A percentile compares a stretch with the other conserved stretches of the same genome.
Conservation (phyloP, 768 basidiomycete genomes). For the Russula earlei region DNA sequence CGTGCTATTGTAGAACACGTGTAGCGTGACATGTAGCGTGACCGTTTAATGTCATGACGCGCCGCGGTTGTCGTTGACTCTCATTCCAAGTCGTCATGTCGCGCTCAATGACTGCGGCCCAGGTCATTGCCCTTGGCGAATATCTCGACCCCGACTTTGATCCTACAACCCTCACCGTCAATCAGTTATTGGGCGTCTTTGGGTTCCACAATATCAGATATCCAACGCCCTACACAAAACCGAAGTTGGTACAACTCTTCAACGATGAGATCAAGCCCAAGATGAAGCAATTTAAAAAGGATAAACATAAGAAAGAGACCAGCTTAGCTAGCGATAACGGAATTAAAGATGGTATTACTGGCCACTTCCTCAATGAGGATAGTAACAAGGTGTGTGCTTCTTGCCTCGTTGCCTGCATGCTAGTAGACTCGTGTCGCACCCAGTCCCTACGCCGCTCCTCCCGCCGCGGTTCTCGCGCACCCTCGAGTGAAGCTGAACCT, state of each 20-base stretch:
- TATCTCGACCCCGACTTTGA: slow-evolving; percentile 78
- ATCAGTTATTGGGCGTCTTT: slow-evolving; percentile 73
- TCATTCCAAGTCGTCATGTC: slow-evolving; percentile 42
- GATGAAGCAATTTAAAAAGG: slow-evolving; percentile 47
- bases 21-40: slow-evolving; percentile 5
- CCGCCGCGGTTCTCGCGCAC: slow-evolving; percentile 51
- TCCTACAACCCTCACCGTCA: slow-evolving; percentile 60
- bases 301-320: slow-evolving; percentile 54
- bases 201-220: slow-evolving; percentile 68
- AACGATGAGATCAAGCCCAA: slow-evolving; percentile 64
- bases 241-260: slow-evolving; percentile 69
- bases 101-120: slow-evolving; percentile 58
- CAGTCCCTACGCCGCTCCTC: slow-evolving; percentile 45
- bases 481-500: slow-evolving; percentile 34
- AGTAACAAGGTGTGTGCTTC: slow-evolving; percentile 33
- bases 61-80: background rate
- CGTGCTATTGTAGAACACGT: slow-evolving; percentile 1
- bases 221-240: slow-evolving; percentile 67
- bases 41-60: slow-evolving; percentile 15
- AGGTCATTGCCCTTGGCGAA: slow-evolving; percentile 64
- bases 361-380: slow-evolving; percentile 46
- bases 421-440: slow-evolving; percentile 20
- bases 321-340: slow-evolving; percentile 75
- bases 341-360: slow-evolving; percentile 75
- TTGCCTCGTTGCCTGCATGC: slow-evolving; percentile 7